Evolutionary conservation across 345 rosid species (phyloP), one percentile per base, ranked within the genome.

Genomic region (Bretschneidera sinensis): DNA sequence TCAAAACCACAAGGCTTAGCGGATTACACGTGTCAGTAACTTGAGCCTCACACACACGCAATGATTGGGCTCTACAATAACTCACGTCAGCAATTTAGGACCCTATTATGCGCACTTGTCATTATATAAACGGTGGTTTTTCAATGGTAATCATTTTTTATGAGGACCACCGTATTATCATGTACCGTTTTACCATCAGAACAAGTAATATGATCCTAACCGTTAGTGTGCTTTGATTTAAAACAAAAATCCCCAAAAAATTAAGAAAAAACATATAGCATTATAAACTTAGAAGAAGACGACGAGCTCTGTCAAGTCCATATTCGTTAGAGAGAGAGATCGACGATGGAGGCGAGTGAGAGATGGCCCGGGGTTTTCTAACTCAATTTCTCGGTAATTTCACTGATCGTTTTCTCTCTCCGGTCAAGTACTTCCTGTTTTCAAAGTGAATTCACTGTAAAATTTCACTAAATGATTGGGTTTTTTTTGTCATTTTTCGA

Each of bases 1-100:
- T 11, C 15, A 39, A 24, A 17, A 28, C 28, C 59, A 48, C 21
- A 49, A 33, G 69, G 65, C 73, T 56, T 54, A 71, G 53, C 28
- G 10, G 18, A 47, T 16, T 51, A 69, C 87, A 78, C 82, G 83
- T 80, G 85, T 76, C 74, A 43, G 1, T 21, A 61, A 50, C 61
- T 9, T 59, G 51, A 74, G 61, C 82, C 75, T 23, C 74, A 63
- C 18, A 48, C 47, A 58, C 70, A 74, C 76, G 74, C 70, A 75
- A 80, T 60, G 75, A 67, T 77, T 73, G 78, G 77, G 61, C 57
- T 60, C 50, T 14, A 52, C 55, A 22, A 62, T 18, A 2, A 49
- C 69, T n/a, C 71, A 67, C 77, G 70, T 77, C 76, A 74, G 58
- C 80, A 71, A 47, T 14, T 59, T 74, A 65, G 74, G 68, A 80